Percentiles rank a stretch among this genome's conserved stretches.
These are phyloP conservation scores for Eucalyptus sp. DNA, from an alignment of 345 rosid species.

Conservation along the genomic window DNA sequence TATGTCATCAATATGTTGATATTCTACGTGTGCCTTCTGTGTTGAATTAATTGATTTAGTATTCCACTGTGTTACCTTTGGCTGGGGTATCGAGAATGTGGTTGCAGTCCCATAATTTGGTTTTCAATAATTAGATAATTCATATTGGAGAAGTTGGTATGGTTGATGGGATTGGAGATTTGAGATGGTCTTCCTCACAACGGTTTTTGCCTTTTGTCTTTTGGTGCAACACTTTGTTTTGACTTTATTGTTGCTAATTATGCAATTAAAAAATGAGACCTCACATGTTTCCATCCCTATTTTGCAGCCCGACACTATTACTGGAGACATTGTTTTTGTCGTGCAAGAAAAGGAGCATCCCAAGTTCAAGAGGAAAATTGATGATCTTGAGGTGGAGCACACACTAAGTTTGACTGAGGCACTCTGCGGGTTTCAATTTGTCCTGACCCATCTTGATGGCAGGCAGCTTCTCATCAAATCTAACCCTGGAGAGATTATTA, in stretches of 20 bases:
- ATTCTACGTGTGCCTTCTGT: neutral
- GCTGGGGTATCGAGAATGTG: neutral
- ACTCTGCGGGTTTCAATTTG: constrained; percentile 84
- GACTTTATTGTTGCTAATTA: neutral
- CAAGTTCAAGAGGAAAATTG: constrained; percentile 68
- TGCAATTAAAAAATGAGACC: neutral
- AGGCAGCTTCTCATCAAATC: constrained; percentile 90
- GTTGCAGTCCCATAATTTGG: neutral
- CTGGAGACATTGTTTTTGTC: constrained; percentile 79
- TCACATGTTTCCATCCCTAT: neutral
- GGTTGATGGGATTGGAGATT: neutral
- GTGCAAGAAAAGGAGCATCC: constrained; percentile 86
- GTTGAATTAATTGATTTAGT: neutral
- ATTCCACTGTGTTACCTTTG: neutral
- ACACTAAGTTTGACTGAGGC: constrained; percentile 69
- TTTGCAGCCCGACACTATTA: constrained; percentile 80
- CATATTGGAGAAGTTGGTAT: neutral
- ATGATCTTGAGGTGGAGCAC: constrained; percentile 77
- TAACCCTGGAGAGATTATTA: constrained; percentile 71
- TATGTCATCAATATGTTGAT: neutral
- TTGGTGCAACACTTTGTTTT: neutral
- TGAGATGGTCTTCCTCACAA: neutral
- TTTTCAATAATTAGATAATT: neutral
- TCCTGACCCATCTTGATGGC: constrained; percentile 60
- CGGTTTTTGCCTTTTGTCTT: neutral